These are phyloP conservation scores for Tephrocybe sp. DNA, from an alignment of 768 basidiomycete species.

Conservation along the genomic window DNA sequence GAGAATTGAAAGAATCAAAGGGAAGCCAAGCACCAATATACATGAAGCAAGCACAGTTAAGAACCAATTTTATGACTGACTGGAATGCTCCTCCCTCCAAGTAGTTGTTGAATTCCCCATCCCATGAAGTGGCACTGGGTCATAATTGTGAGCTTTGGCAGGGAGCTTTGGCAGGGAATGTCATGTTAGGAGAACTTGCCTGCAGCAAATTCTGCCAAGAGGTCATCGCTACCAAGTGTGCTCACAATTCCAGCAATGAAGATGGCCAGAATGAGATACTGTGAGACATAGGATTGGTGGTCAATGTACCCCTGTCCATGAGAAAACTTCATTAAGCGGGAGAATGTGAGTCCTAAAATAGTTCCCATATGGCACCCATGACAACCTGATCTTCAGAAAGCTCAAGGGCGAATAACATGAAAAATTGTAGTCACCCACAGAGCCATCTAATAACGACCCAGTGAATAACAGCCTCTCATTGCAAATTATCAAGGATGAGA, in stretches of 20 bases:
- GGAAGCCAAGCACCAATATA: conserved; percentile 89
- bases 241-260: conserved; percentile 77
- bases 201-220: conserved; percentile 84
- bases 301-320: conserved; percentile 67
- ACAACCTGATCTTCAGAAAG: conserved; percentile 67
- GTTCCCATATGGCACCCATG: conserved; percentile 78
- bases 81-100: conserved; percentile 86
- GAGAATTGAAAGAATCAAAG: conserved; percentile 54
- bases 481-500: conserved; percentile 67
- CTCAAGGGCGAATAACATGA: not conserved
- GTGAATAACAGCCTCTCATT: conserved; percentile 64
- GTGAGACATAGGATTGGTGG: conserved; percentile 86
- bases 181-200: conserved; percentile 35
- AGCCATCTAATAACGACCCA: conserved; percentile 89
- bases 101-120: conserved; percentile 78
- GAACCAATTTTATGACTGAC: conserved; percentile 84
- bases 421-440: conserved; percentile 39
- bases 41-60: conserved; percentile 78
- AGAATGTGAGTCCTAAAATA: conserved; percentile 57
- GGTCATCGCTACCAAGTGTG: conserved; percentile 81
- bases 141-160: too few species aligned
- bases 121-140: conserved; percentile 73
- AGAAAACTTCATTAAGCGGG: conserved; percentile 69
- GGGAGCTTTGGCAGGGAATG: not conserved
- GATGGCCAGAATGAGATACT: conserved; percentile 71